Evolutionary conservation across 108 stramenopile genomes (phyloP), one percentile per base, ranked within the genome.

Genomic region (Conticribra weissflogii): DNA sequence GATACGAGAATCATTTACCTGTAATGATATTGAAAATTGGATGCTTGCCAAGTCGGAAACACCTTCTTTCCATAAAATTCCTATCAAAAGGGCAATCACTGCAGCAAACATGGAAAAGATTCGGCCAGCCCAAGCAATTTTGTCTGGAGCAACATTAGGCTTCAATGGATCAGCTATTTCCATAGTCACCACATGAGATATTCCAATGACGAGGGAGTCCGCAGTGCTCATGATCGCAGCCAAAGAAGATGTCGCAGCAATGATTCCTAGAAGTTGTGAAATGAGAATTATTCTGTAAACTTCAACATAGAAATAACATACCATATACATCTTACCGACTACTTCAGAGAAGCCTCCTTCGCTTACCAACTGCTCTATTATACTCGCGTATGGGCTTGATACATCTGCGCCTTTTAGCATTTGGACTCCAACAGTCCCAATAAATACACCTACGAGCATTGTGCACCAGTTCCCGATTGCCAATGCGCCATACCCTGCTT

Each of bases 181-280:
- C 2, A 59, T 62, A 1, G 72, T 74, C 3, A 78, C 32, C 24
- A 78, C 36, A 32, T 83, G 82, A 3, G 72, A 78, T 14, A 56
- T 68, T 27, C 72, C 76, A 50, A 83, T 78, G 47, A 83, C 51
- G 50, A 83, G 67, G 7, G 82, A 83, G 30, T 81, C 80, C 1
- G 69, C 74, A 5, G 80, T 82, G 56, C 70, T 72, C 81, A 82
- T 82, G 29, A 78, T 66, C 9, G 76, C 82, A 44, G 82, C 82
- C 21, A 83, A 51, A 23, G 66, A 63, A 1, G 82, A 66, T 12
- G 76, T 77, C 3, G 73, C 24, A 23, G 76, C 66, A 56, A 82
- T 63, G 22, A 66, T 33, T 21, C 57, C 81, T n/a, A 56, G 50
- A 49, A 15, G 28, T 71, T 32, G 27, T 34, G 28, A 30, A 82